phyloP scores from a whole-genome alignment of 2,329 filamentous ascomycete genomes.

The Sordariomycetes sp. region DNA sequence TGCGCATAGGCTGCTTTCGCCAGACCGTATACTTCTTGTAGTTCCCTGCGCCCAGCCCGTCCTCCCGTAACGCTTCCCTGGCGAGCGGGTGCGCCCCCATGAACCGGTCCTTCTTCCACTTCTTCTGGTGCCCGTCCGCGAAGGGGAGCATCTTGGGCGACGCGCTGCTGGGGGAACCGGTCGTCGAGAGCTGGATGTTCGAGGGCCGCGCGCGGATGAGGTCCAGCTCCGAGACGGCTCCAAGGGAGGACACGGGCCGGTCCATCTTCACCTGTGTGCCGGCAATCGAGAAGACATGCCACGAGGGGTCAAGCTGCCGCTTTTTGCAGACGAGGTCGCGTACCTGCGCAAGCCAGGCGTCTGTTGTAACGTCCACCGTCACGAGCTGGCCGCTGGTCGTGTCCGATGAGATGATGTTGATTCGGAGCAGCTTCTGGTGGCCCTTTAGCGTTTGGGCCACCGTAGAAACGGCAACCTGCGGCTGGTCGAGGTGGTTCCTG shows the following conservation, averaged over 20 bases:
- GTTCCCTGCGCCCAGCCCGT: slow-evolving; percentile 41
- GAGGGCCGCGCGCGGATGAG: slow-evolving; percentile 65
- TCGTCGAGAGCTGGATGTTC: slow-evolving; percentile 59
- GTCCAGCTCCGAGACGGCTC: slow-evolving; percentile 65
- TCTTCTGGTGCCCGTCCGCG: slow-evolving; percentile 27
- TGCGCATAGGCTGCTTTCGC: slow-evolving; percentile 73
- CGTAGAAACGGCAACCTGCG: slow-evolving; percentile 32
- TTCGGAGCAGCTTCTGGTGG: slow-evolving; percentile 58
- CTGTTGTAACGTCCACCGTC: slow-evolving; percentile 65
- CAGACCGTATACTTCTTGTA: slow-evolving; percentile 73
- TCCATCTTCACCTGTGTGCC: slow-evolving; percentile 68
- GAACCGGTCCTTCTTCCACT: slow-evolving; percentile 38
- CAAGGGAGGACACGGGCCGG: slow-evolving; percentile 68
- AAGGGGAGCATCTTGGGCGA: slow-evolving; percentile 55
- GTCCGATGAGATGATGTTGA: slow-evolving; percentile 63
- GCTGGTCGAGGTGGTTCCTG: slow-evolving; percentile 43
- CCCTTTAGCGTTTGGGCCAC: slow-evolving; percentile 38
- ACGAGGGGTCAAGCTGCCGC: slow-evolving; percentile 66
- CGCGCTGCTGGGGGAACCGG: slow-evolving; percentile 56
- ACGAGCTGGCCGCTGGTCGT: slow-evolving; percentile 63
- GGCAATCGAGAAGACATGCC: slow-evolving; percentile 70
- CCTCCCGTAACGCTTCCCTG: slow-evolving; percentile 49
- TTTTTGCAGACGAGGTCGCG: slow-evolving; percentile 70
- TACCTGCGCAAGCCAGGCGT: slow-evolving; percentile 75
- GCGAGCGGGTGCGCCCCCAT: slow-evolving; percentile 57